phyloP scores from a whole-genome alignment of 192 early-diverging fungal genomes.

The Coemansia sp. region DNA sequence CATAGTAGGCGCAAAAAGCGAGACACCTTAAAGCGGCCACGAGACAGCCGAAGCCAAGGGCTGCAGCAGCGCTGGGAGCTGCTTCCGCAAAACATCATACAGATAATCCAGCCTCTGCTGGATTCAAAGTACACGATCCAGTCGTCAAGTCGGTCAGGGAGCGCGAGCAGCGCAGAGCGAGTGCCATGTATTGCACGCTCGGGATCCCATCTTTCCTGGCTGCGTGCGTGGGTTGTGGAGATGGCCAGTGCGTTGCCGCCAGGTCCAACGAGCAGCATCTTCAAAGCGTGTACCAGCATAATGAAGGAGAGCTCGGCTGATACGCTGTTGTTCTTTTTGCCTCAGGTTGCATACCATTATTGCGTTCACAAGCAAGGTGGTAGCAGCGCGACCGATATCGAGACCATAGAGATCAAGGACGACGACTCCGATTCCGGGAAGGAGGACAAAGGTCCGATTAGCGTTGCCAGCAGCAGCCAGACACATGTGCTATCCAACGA shows the following conservation, averaged over 20 bases:
- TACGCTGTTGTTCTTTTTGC: conserved; percentile 37
- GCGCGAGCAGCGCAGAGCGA: background rate
- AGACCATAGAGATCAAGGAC: conserved; percentile 28
- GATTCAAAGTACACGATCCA: conserved; percentile 52
- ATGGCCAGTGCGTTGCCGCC: conserved; percentile 18
- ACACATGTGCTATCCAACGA: conserved; percentile 18
- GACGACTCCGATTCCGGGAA: conserved; percentile 18
- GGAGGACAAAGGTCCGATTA: background rate
- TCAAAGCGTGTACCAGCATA: conserved; percentile 36
- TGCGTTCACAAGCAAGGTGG: conserved; percentile 10
- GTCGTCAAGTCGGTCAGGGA: conserved; percentile 10
- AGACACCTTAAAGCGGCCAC: conserved; percentile 9
- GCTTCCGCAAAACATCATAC: conserved; percentile 30
- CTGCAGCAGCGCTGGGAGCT: conserved; percentile 43
- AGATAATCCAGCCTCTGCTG: conserved; percentile 35
- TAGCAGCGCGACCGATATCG: background rate
- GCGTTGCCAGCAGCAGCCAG: background rate
- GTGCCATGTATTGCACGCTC: conserved; percentile 23
- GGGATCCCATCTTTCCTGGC: conserved; percentile 27
- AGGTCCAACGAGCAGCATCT: conserved; percentile 15
- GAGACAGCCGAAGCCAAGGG: conserved; percentile 6
- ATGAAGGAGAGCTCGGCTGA: conserved; percentile 42
- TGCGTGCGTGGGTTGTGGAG: conserved; percentile 39
- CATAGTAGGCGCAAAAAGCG: conserved; percentile 5
- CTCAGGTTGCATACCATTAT: conserved; percentile 37